phyloP scores from a whole-genome alignment of 1,139 yeast species.

The Kodamaea derodonti region DNA sequence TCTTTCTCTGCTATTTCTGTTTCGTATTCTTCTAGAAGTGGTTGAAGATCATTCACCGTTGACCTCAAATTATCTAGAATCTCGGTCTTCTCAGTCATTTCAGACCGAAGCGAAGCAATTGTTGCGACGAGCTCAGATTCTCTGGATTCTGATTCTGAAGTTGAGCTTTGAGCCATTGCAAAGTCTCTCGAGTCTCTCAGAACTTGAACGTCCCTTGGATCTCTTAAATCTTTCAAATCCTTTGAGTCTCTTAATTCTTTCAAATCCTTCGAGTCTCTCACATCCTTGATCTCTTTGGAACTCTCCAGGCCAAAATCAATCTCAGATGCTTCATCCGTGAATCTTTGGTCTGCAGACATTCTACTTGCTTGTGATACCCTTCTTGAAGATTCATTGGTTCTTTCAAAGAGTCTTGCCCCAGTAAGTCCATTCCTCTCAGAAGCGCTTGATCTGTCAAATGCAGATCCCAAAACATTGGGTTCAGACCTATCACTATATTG shows the following conservation, averaged over 20 bases:
- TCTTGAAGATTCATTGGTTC: not conserved
- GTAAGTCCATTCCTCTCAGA: too few relatives aligned
- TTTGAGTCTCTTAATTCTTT: too few relatives aligned
- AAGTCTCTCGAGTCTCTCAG: too few relatives aligned
- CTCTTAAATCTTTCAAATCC: too few relatives aligned
- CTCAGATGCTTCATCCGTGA: not conserved
- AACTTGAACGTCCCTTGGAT: too few relatives aligned
- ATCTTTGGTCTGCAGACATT: not conserved
- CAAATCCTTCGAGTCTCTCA: too few relatives aligned
- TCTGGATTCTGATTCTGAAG: too few relatives aligned
- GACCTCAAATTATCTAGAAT: conserved; percentile 39
- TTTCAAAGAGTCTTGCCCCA: not conserved
- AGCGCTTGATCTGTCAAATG: too few relatives aligned
- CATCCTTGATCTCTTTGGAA: not conserved
- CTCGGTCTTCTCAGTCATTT: conserved; percentile 32
- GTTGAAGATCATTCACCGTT: conserved; percentile 45
- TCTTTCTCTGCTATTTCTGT: conserved; percentile 41
- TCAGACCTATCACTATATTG: too few relatives aligned
- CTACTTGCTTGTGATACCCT: not conserved
- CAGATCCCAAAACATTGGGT: too few relatives aligned
- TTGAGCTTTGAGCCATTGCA: too few relatives aligned
- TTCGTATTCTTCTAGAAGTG: conserved; percentile 45
- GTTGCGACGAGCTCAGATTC: not conserved
- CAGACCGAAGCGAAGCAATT: conserved; percentile 13
- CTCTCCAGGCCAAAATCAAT: not conserved